These are phyloP conservation scores for Mycosarcoma maydis DNA, from an alignment of 1,284 basidiomycete species.

Conservation along the genomic window DNA sequence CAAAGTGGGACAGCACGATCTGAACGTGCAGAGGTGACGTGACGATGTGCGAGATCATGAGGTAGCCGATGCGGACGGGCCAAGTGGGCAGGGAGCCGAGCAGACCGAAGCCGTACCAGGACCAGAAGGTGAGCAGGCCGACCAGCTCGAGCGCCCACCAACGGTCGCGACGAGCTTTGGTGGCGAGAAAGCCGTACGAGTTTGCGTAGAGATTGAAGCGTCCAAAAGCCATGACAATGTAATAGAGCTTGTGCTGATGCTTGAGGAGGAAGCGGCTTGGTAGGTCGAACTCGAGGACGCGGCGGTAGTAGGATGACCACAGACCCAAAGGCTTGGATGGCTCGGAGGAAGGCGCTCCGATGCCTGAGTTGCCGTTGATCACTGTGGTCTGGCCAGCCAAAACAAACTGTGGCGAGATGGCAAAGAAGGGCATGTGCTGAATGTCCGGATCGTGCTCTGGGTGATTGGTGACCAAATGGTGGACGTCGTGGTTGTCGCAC, in stretches of 20 bases:
- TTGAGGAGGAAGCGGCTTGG: constrained; percentile 77
- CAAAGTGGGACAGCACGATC: constrained; percentile 98
- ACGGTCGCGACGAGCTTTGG: constrained; percentile 68
- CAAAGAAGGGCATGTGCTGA: constrained; percentile 95
- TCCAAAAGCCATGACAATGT: constrained; percentile 87
- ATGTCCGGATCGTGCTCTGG: constrained; percentile 92
- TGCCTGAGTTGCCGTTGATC: constrained; percentile 14
- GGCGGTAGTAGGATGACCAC: constrained; percentile 95
- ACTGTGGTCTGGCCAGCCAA: constrained; percentile 38
- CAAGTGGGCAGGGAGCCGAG: constrained; percentile 77
- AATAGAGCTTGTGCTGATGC: constrained; percentile 91
- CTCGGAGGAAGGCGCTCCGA: not conserved
- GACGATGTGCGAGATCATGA: constrained; percentile 80
- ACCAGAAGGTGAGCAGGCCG: constrained; percentile 79
- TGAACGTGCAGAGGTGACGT: constrained; percentile 78
- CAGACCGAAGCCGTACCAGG: constrained; percentile 75
- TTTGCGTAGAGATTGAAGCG: constrained; percentile 95
- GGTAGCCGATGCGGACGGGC: constrained; percentile 75
- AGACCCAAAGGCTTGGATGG: constrained; percentile 67
- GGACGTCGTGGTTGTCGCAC: constrained; percentile 97
- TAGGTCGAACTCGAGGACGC: constrained; percentile 81
- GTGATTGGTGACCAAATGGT: constrained; percentile 96
- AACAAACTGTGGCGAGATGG: constrained; percentile 83
- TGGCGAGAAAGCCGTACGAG: constrained; percentile 81
- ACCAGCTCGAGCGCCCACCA: constrained; percentile 72